These are phyloP conservation scores for Blastobotrys niveus DNA, from an alignment of 1,139 yeast species.

Conservation along the genomic window DNA sequence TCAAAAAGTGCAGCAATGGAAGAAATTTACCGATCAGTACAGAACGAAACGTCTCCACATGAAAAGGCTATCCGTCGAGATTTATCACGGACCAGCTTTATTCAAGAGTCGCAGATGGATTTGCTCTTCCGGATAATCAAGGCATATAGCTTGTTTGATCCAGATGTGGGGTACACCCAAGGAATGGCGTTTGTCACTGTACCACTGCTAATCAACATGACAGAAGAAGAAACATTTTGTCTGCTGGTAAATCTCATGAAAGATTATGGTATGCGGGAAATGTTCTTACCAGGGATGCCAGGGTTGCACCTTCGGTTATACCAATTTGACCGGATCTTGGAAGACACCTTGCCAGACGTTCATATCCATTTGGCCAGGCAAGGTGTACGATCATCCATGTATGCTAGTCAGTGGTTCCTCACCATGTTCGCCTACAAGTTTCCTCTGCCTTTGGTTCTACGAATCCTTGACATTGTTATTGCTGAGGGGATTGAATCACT, in stretches of 20 bases:
- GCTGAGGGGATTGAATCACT: constrained; percentile 86
- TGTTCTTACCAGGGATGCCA: constrained; percentile 87
- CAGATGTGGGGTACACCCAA: constrained; percentile 94
- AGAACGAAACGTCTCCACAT: constrained; percentile 52
- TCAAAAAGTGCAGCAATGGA: constrained; percentile 71
- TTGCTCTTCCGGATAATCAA: constrained; percentile 71
- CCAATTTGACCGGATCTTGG: constrained; percentile 82
- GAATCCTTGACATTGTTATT: constrained; percentile 78
- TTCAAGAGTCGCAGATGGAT: constrained; percentile 46
- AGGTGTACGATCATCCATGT: constrained; percentile 87
- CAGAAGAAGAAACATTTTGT: constrained; percentile 79
- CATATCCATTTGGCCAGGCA: constrained; percentile 73
- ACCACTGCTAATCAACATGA: constrained; percentile 75
- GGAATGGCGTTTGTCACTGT: constrained; percentile 93
- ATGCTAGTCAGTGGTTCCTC: constrained; percentile 93
- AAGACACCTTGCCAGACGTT: constrained; percentile 60
- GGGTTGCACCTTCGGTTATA: constrained; percentile 80
- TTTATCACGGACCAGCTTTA: constrained; percentile 76
- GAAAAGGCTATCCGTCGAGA: constrained; percentile 79
- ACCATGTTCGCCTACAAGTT: constrained; percentile 91
- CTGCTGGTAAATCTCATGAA: constrained; percentile 78
- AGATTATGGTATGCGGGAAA: constrained; percentile 66
- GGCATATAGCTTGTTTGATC: constrained; percentile 79
- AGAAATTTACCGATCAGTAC: constrained; percentile 54
- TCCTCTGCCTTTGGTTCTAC: constrained; percentile 74